These are phyloP conservation scores for Gymnopilus dilepis DNA, from an alignment of 768 basidiomycete species.

Conservation along the genomic window DNA sequence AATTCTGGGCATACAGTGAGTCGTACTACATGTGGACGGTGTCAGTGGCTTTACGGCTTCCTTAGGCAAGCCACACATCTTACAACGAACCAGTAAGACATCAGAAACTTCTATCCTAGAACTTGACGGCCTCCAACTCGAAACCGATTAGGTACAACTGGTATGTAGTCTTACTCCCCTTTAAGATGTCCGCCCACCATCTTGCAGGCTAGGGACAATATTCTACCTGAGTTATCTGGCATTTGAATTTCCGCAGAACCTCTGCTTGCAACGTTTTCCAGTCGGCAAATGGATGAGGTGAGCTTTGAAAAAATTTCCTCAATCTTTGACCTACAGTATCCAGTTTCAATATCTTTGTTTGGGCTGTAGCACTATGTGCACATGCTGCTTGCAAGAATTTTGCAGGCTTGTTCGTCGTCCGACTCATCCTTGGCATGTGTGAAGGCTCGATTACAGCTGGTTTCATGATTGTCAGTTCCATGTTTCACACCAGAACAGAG, in stretches of 20 bases:
- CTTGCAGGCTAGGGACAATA: slow-evolving; percentile 70
- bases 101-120: not conserved
- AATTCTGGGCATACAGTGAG: slow-evolving; percentile 73
- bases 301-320: too few relatives aligned
- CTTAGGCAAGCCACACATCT: slow-evolving; percentile 63
- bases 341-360: slow-evolving; percentile 69
- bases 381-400: slow-evolving; percentile 80
- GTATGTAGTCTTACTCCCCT: slow-evolving; percentile 33
- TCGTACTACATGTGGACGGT: not conserved
- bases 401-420: slow-evolving; percentile 63
- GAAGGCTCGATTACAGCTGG: slow-evolving; percentile 77
- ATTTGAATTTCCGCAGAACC: slow-evolving; percentile 79
- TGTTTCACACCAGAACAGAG: slow-evolving; percentile 79
- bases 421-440: slow-evolving; percentile 72
- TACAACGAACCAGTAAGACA: slow-evolving; percentile 63
- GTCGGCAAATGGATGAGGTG: slow-evolving; percentile 87
- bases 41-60: not conserved
- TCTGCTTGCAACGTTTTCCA: slow-evolving; percentile 72
- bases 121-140: not conserved
- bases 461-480: slow-evolving; percentile 76
- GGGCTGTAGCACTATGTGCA: slow-evolving; percentile 62
- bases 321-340: not conserved
- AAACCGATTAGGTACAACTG: slow-evolving; percentile 61
- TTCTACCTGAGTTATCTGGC: slow-evolving; percentile 74
- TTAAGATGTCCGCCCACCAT: not conserved